Percentiles rank a stretch among this genome's conserved stretches.
phyloP scores from a whole-genome alignment of 129 eudicot genomes.

The Lactuca saligna region DNA sequence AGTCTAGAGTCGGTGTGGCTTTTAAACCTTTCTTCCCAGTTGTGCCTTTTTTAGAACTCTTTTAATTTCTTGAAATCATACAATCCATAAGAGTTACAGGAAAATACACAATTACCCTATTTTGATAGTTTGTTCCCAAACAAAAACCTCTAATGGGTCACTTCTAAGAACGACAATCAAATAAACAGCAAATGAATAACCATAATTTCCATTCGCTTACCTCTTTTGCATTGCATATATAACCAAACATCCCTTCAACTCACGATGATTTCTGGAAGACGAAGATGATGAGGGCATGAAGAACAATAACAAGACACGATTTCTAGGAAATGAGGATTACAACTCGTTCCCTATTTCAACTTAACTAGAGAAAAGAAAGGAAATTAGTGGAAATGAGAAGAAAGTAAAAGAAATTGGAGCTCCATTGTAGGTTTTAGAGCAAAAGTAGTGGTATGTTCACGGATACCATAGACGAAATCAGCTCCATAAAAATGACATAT shows the following conservation, averaged over 20 bases:
- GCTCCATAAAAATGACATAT: conserved; percentile 77
- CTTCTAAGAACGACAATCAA: conserved; percentile 59
- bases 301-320: too few relatives aligned
- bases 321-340: too few relatives aligned
- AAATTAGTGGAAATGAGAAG: too few relatives aligned
- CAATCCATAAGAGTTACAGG: conserved; percentile 80
- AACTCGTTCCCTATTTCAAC: too few relatives aligned
- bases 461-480: conserved; percentile 91
- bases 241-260: conserved; percentile 41
- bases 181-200: conserved; percentile 48
- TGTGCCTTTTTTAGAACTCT: conserved; percentile 69
- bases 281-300: too few relatives aligned
- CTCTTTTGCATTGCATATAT: conserved; percentile 43
- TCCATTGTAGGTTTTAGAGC: conserved; percentile 73
- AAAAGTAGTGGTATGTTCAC: conserved; percentile 91
- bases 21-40: conserved; percentile 81
- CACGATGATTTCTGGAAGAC: too few relatives aligned
- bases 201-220: conserved; percentile 31
- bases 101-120: conserved; percentile 49
- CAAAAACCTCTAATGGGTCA: conserved; percentile 89
- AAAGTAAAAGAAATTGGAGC: too few relatives aligned
- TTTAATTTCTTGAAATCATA: conserved; percentile 86
- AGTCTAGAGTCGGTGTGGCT: conserved; percentile 80
- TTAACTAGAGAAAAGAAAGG: too few relatives aligned
- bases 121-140: conserved; percentile 54